Percentiles rank a stretch among this genome's conserved stretches.
phyloP scores from a whole-genome alignment of 768 basidiomycete genomes.

The Phaeotremella fagi region DNA sequence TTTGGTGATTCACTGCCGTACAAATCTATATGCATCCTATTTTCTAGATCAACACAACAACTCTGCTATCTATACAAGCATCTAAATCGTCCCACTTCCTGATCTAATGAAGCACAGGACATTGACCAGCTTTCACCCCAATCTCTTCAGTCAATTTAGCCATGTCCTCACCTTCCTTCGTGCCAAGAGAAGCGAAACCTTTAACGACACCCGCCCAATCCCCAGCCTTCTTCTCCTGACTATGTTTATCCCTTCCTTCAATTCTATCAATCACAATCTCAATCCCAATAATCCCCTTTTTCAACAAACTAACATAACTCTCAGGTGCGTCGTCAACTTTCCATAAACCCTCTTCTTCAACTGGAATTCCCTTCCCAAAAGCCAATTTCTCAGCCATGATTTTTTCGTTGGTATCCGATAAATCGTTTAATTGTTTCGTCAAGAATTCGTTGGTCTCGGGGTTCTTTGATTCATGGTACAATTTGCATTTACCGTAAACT shows the following conservation, averaged over 20 bases:
- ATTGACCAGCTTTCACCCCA: constrained; percentile 5
- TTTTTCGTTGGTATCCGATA: constrained; percentile 22
- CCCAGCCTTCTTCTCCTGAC: constrained; percentile 36
- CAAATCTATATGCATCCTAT: too few relatives aligned
- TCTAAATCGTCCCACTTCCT: too few relatives aligned
- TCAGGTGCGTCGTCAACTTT: constrained; percentile 41
- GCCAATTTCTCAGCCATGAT: not conserved
- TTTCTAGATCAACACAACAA: too few relatives aligned
- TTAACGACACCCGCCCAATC: constrained; percentile 45
- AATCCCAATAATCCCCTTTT: constrained; percentile 44
- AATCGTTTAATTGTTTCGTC: constrained; percentile 37
- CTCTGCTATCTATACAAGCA: too few relatives aligned
- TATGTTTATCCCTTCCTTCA: constrained; percentile 46
- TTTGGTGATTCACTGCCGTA: not conserved
- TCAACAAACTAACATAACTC: constrained; percentile 38
- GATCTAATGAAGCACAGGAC: too few relatives aligned
- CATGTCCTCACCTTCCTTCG: constrained; percentile 29
- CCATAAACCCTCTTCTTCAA: constrained; percentile 20
- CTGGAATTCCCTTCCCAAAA: not conserved
- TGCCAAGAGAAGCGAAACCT: constrained; percentile 32
- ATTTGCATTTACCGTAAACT: constrained; percentile 39
- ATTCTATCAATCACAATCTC: constrained; percentile 42
- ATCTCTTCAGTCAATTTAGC: constrained; percentile 17
- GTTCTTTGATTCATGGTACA: constrained; percentile 18
- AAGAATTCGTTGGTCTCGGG: constrained; percentile 20